These are phyloP conservation scores for Trifolium dubium DNA, from an alignment of 306 rosid species.

Conservation along the genomic window DNA sequence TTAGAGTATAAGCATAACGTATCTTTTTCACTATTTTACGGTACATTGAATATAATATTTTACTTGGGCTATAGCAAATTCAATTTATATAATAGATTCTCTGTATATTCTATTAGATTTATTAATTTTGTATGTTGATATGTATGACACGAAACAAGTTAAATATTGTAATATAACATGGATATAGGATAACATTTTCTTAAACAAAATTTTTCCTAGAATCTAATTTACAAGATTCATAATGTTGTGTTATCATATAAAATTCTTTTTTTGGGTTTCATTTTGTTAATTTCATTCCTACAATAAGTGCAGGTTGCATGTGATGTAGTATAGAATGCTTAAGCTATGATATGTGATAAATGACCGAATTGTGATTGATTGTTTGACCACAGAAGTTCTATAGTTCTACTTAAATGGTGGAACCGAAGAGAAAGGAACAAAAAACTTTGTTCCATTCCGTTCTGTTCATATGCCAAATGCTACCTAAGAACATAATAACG, in stretches of 20 bases:
- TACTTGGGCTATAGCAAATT: not conserved
- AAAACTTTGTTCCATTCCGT: not conserved
- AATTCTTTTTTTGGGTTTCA: not conserved
- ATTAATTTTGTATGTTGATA: not conserved
- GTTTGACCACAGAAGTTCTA: not conserved
- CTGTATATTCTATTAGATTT: not conserved
- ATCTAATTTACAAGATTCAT: not conserved
- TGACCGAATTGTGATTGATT: not conserved
- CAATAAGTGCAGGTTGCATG: not conserved
- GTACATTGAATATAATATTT: not conserved
- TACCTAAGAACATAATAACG: not conserved
- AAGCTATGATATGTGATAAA: not conserved
- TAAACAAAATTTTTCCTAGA: not conserved
- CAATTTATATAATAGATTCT: not conserved
- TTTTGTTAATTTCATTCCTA: not conserved
- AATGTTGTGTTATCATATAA: not conserved
- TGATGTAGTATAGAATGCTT: not conserved
- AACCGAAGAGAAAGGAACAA: not conserved
- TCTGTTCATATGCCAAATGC: not conserved
- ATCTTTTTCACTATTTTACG: slow-evolving; percentile 8
- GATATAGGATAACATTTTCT: not conserved
- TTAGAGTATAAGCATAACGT: slow-evolving; percentile 24
- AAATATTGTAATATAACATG: not conserved
- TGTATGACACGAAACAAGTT: not conserved
- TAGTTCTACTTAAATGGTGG: not conserved